Percentiles rank a stretch among this genome's conserved stretches.
Conservation (phyloP, 345 rosid genomes). For the Rubroshorea leprosula region DNA sequence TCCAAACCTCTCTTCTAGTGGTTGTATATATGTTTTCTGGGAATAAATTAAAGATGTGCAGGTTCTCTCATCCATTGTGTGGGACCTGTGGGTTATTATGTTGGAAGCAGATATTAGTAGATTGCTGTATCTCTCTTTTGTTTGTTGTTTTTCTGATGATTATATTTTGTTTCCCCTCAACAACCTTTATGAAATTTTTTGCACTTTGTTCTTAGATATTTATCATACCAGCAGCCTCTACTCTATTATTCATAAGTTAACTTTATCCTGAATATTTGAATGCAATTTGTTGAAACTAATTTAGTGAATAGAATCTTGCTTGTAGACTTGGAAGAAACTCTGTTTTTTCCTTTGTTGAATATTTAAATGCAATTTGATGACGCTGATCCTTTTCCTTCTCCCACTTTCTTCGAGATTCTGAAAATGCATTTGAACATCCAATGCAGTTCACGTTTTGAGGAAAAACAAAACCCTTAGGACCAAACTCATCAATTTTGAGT, state of each 20-base stretch:
- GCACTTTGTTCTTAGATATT: background rate
- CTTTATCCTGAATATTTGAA: background rate
- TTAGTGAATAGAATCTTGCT: background rate
- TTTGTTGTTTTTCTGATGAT: background rate
- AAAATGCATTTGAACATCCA: background rate
- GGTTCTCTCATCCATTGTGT: slow-evolving; percentile 17
- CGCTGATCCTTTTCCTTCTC: background rate
- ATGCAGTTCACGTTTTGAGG: background rate
- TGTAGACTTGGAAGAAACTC: background rate
- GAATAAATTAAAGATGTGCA: slow-evolving; percentile 32
- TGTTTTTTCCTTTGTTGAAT: background rate
- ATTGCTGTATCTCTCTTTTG: background rate
- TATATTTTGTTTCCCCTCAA: slow-evolving; percentile 3
- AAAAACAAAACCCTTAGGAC: slow-evolving; percentile 6
- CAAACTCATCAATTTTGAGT: slow-evolving; percentile 4
- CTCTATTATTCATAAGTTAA: too few relatives aligned
- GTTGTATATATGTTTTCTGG: slow-evolving; percentile 25
- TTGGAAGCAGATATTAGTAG: slow-evolving; percentile 13
- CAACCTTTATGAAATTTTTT: background rate
- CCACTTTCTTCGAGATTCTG: background rate
- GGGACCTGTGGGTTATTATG: slow-evolving; percentile 19
- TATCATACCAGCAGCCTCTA: too few relatives aligned
- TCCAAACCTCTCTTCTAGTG: slow-evolving; percentile 36
- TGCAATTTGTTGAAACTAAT: background rate
- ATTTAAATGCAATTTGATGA: background rate